Base-by-base conservation (phyloP, 208 protist genomes). In the Borovskyia barvae region DNA sequence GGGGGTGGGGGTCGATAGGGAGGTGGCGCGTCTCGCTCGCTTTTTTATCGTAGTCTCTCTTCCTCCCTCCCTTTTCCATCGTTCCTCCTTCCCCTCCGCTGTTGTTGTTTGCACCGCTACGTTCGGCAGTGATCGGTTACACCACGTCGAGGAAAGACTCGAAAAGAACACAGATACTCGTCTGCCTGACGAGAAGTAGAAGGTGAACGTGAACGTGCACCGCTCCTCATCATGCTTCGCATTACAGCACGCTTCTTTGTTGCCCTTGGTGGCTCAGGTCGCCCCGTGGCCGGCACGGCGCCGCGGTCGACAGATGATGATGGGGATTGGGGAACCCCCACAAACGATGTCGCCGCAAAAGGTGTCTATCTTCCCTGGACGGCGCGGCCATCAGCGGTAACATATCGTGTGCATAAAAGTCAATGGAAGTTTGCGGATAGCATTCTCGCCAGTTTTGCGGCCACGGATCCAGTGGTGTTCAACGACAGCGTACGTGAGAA, bases 391-490 rank as follows among this genome's bases (percentile, higher is more conserved):
- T 82, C 64, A 59, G 48, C 61, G 11, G 46, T 82, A 1, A 77
- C 69, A 32, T 85, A 89, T 70, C 41, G 73, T 22, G 56, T 65
- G 12, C 66, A 77, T 59, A 46, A 68, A 24, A 33, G 66, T 3
- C 75, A 86, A 28, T 88, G 74, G 79, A 71, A 77, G 22, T 85
- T 80, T 32, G 56, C 89, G 15, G 80, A 92, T 45, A 72, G 68
- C 12, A 63, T 75, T 6, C 51, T 87, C 2, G 53, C 74, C 8
- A 67, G 72, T 20, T 59, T 83, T 35, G 54, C 72, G 17, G 66
- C 66, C n/a, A 72, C 84, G 48, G 52, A 50, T 5, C 54, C 71
- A 1, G 58, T 29, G 28, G 64, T 78, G 55, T 28, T 91, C 25
- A 77, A 60, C 39, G 56, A 57, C 24, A 71, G 66, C 1, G 82